A percentile compares a stretch with the other conserved stretches of the same genome.
Evolutionary conservation across 805 yeast genomes (phyloP).

Genomic region (Ogataea glucozyma): DNA sequence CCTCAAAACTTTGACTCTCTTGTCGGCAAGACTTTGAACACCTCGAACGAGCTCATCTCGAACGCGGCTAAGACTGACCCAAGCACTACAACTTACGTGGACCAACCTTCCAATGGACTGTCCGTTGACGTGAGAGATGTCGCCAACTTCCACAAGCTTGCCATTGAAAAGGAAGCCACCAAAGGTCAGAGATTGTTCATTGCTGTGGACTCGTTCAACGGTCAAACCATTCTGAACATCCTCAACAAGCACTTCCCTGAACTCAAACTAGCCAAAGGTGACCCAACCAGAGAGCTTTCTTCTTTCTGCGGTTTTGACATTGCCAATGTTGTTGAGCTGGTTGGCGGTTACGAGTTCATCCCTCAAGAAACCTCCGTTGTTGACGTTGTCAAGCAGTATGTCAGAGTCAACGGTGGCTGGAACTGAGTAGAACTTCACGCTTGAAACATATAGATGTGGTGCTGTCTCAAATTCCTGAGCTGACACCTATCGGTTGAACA

Average conservation of each 20-base stretch:
- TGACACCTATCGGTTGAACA: no score
- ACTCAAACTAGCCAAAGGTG: constrained; percentile 39
- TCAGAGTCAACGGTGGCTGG: constrained; percentile 11
- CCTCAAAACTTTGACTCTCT: constrained; percentile 43
- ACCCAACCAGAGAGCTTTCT: constrained; percentile 1
- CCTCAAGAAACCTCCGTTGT: constrained; percentile 39
- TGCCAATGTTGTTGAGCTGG: constrained; percentile 2
- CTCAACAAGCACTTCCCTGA: constrained; percentile 42
- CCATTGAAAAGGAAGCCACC: constrained; percentile 13
- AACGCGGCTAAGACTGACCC: constrained; percentile 30
- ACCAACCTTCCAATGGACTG: constrained; percentile 33
- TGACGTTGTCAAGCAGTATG: constrained; percentile 42
- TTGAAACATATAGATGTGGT: no score
- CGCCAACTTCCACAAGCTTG: constrained; percentile 47
- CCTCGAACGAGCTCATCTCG: constrained; percentile 38
- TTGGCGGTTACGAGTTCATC: constrained; percentile 39
- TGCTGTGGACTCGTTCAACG: constrained; percentile 11
- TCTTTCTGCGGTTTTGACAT: constrained; percentile 13
- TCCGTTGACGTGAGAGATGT: constrained; percentile 42
- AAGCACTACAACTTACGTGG: constrained; percentile 22
- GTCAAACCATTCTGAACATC: constrained; percentile 19
- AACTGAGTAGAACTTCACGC: no score
- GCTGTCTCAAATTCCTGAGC: no score
- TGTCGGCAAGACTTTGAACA: constrained; percentile 29
- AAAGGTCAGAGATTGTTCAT: constrained; percentile 36